These are phyloP conservation scores for Nannizziopsis barbatae DNA, from an alignment of 2,329 filamentous ascomycete genomes.

Conservation along the genomic window DNA sequence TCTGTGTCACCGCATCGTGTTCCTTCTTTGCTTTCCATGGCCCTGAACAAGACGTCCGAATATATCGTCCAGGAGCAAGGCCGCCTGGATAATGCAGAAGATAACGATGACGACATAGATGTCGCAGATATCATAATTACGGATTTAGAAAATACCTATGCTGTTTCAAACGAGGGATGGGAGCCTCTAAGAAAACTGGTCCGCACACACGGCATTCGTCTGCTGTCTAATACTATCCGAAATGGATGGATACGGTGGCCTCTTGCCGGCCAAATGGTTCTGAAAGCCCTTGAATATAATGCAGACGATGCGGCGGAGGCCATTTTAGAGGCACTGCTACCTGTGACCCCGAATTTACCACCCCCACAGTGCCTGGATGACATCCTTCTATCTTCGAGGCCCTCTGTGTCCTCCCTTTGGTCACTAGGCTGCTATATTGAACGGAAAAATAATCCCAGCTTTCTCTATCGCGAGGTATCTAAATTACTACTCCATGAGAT, in stretches of 20 bases:
- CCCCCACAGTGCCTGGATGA: conserved; percentile 12
- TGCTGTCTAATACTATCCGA: conserved; percentile 29
- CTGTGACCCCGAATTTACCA: conserved; percentile 17
- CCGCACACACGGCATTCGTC: conserved; percentile 30
- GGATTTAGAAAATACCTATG: conserved; percentile 32
- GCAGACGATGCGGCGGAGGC: conserved; percentile 30
- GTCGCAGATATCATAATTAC: conserved; percentile 35
- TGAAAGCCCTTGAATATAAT: conserved; percentile 23
- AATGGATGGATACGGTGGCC: conserved; percentile 27
- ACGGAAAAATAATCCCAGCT: conserved; percentile 15
- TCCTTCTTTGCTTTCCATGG: conserved; percentile 31
- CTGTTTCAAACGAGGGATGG: conserved; percentile 28
- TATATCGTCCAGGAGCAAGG: conserved; percentile 32
- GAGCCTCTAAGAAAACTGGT: conserved; percentile 32
- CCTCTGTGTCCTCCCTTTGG: conserved; percentile 23
- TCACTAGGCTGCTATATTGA: conserved; percentile 25
- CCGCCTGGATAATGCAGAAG: conserved; percentile 24
- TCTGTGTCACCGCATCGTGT: conserved; percentile 16
- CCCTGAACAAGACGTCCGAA: conserved; percentile 27
- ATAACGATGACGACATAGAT: conserved; percentile 26
- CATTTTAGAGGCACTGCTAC: conserved; percentile 26
- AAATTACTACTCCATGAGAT: conserved; percentile 25
- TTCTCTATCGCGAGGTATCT: conserved; percentile 29
- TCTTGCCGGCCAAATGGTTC: conserved; percentile 25
- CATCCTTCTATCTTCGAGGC: conserved; percentile 22